A percentile compares a stretch with the other conserved stretches of the same genome.
These are phyloP conservation scores for Perilla frutescens DNA, from an alignment of 257 asterid species.

Conservation along the genomic window DNA sequence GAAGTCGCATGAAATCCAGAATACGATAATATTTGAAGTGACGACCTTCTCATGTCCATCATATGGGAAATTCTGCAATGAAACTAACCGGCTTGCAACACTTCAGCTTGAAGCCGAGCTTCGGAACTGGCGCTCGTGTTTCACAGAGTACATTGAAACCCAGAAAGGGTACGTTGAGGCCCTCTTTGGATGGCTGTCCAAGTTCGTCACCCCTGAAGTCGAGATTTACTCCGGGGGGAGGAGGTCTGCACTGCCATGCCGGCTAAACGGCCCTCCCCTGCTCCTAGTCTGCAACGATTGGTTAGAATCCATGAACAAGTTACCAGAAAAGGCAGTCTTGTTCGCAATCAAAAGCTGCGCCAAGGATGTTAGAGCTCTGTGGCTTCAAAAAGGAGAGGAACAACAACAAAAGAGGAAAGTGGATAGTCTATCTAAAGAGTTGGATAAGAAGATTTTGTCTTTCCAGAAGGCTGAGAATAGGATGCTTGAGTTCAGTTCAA, in stretches of 20 bases:
- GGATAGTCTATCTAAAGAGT: slow-evolving; percentile 74
- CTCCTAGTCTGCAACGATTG: slow-evolving; percentile 69
- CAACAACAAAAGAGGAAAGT: slow-evolving; percentile 82
- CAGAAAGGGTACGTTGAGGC: slow-evolving; percentile 70
- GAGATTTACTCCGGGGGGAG: slow-evolving; percentile 44
- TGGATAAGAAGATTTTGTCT: slow-evolving; percentile 59
- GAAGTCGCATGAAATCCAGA: slow-evolving; percentile 92
- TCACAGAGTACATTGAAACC: slow-evolving; percentile 62
- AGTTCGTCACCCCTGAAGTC: slow-evolving; percentile 46
- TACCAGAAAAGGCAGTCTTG: slow-evolving; percentile 71
- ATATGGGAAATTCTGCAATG: slow-evolving; percentile 81
- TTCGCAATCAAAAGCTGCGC: slow-evolving; percentile 68
- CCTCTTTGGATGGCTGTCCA: slow-evolving; percentile 81
- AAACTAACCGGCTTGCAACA: slow-evolving; percentile 79
- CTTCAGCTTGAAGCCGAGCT: slow-evolving; percentile 89
- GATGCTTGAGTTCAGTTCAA: slow-evolving; percentile 54
- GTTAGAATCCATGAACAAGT: slow-evolving; percentile 60
- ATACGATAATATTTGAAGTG: slow-evolving; percentile 79
- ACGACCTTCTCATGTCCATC: slow-evolving; percentile 73
- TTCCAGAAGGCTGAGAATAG: slow-evolving; percentile 67
- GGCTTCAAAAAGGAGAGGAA: slow-evolving; percentile 90
- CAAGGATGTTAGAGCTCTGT: slow-evolving; percentile 77
- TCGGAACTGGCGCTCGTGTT: slow-evolving; percentile 77
- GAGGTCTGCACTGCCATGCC: slow-evolving; percentile 19
- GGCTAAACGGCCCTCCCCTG: slow-evolving; percentile 46